A percentile compares a stretch with the other conserved stretches of the same genome.
Evolutionary conservation across 1,284 basidiomycete species (phyloP).

Genomic region (Microbotryum lychnidis-dioicae): DNA sequence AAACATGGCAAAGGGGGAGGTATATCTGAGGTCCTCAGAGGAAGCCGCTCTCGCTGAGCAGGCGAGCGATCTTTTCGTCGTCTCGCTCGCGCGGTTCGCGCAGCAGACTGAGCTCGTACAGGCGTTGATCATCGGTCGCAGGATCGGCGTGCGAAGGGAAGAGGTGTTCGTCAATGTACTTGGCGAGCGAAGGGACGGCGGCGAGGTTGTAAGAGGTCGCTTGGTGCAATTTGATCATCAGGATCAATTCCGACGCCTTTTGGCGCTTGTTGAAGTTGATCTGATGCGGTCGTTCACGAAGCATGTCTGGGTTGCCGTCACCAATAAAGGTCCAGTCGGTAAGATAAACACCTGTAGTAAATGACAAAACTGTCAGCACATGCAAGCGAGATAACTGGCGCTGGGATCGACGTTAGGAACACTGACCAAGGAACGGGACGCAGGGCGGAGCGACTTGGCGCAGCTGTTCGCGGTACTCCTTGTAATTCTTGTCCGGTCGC

Average conservation of each 20-base stretch:
- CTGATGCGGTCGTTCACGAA: constrained; percentile 55
- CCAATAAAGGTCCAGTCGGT: constrained; percentile 95
- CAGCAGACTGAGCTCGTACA: constrained; percentile 72
- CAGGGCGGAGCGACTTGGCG: constrained; percentile 83
- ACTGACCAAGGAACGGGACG: constrained; percentile 89
- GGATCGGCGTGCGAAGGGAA: constrained; percentile 19
- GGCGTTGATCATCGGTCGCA: constrained; percentile 35
- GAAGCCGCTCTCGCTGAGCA: constrained; percentile 31
- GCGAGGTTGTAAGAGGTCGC: constrained; percentile 79
- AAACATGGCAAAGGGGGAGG: background rate
- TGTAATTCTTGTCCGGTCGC: constrained; percentile 69
- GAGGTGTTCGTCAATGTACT: constrained; percentile 70
- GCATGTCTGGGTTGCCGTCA: constrained; percentile 85
- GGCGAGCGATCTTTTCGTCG: constrained; percentile 78
- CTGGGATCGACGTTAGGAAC: background rate
- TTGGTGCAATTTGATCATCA: constrained; percentile 95
- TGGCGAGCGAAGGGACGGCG: constrained; percentile 57
- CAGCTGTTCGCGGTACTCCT: constrained; percentile 78
- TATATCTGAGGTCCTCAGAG: constrained; percentile 4
- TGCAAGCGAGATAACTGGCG: background rate
- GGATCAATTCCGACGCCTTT: constrained; percentile 86
- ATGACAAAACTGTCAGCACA: constrained; percentile 1
- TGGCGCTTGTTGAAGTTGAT: constrained; percentile 96
- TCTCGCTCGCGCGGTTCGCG: constrained; percentile 88
- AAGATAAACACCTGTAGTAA: constrained; percentile 71